Percentiles rank a stretch among this genome's conserved stretches.
These are phyloP conservation scores for Neospora caninum DNA, from an alignment of 169 alveolate genomes.

Conservation along the genomic window DNA sequence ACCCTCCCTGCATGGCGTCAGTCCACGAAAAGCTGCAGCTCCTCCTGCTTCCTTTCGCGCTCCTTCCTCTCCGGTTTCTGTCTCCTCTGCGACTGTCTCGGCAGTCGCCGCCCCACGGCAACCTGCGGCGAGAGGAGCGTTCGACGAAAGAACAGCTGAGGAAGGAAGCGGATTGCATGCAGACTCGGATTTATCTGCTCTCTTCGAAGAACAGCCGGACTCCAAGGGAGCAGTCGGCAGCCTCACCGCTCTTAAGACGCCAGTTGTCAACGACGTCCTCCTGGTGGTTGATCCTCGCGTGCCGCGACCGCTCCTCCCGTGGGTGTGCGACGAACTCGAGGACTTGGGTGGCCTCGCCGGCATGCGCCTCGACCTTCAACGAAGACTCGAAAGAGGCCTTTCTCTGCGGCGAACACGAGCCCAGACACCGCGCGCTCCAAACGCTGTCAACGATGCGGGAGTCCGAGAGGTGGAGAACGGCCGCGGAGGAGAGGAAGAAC, in stretches of 20 bases:
- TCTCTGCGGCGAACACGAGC: not conserved
- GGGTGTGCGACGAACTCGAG: constrained; percentile 26
- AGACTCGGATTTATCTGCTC: not conserved
- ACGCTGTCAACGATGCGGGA: not conserved
- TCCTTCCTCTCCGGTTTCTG: not conserved
- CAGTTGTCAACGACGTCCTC: constrained; percentile 37
- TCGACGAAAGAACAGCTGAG: not conserved
- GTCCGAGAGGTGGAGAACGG: not conserved
- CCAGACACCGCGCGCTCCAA: not conserved
- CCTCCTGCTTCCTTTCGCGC: not conserved
- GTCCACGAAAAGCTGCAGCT: not conserved
- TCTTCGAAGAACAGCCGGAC: not conserved
- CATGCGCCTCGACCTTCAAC: not conserved
- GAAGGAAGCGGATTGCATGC: not conserved
- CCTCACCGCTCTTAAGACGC: not conserved
- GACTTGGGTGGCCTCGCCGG: constrained; percentile 9
- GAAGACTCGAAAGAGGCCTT: not conserved
- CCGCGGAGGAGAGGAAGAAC: not conserved
- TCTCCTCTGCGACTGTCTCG: not conserved
- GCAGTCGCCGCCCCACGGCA: not conserved
- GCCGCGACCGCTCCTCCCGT: not conserved
- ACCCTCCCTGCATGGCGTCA: not conserved
- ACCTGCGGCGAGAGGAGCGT: not conserved
- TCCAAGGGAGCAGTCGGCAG: not conserved
- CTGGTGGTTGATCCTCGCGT: not conserved